phyloP scores from a whole-genome alignment of 1,284 basidiomycete genomes.

The Cystobasidiaceae sp. region DNA sequence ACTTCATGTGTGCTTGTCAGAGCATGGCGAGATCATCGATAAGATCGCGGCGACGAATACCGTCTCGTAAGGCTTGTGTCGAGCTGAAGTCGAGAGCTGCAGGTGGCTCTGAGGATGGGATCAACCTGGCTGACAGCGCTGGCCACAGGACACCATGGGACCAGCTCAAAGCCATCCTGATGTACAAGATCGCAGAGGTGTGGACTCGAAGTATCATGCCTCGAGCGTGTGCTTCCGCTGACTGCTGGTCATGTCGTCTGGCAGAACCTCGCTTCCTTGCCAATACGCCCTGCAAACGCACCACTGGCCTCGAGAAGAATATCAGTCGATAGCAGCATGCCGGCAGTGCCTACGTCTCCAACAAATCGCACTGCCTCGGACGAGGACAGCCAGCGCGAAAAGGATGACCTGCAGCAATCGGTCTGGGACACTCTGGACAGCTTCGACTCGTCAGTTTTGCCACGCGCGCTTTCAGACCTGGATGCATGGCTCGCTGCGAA shows the following conservation, averaged over 20 bases:
- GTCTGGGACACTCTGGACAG: slow-evolving; percentile 22
- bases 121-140: not conserved
- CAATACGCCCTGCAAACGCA: not conserved
- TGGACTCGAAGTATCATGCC: not conserved
- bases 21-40: not conserved
- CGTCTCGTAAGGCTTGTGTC: not conserved
- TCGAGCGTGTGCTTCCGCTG: not conserved
- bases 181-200: slow-evolving; percentile 21
- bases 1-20: not conserved
- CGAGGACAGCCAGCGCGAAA: slow-evolving; percentile 1
- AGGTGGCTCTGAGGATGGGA: not conserved
- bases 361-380: no score
- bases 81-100: not conserved
- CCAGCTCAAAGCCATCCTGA: slow-evolving; percentile 7
- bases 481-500: not conserved
- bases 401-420: slow-evolving; percentile 19
- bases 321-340: no score
- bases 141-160: slow-evolving; percentile 5
- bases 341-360: no score
- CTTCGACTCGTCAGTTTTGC: slow-evolving; percentile 12
- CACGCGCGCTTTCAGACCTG: not conserved
- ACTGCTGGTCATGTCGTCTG: not conserved
- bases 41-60: not conserved
- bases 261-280: slow-evolving; percentile 10
- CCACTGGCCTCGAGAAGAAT: not conserved